Evolutionary conservation across 352 stramenopile genomes (phyloP), one percentile per base, ranked within the genome.

Genomic region (Pythium periplocum): DNA sequence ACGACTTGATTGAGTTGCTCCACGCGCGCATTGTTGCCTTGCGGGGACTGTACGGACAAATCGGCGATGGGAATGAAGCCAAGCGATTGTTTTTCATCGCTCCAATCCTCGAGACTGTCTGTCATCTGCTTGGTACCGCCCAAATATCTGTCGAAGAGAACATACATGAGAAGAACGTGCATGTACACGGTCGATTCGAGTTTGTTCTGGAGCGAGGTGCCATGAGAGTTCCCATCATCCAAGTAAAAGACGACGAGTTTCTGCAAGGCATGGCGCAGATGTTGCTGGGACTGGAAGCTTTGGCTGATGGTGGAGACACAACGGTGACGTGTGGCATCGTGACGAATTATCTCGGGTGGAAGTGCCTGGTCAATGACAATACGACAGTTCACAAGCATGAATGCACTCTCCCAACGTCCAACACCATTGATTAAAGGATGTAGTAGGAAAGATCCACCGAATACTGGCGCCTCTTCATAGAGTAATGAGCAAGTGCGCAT

Each of bases 151-250:
- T 66, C 30, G 53, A 61, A 54, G 59, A 66, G 44, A 31, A 51
- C 34, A 53, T 71, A 40, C 44, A n/a, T 40, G 59, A 54, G 11
- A 68, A 52, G 44, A 51, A 58, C 12, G 59, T 65, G 17, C 54
- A 36, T 11, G 26, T 62, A 37, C 39, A 68, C 32, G 54, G 50
- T 52, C 40, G 37, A 26, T 66, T 70, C 34, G 62, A 66, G 40
- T 67, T 67, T 49, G 58, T 67, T 35, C 48, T 70, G 12, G 56
- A 63, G 58, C 53, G 62, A 51, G 53, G 58, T 38, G 54, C 5
- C 7, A 71, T 59, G 47, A 47, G 45, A 26, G 45, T 71, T 46
- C 48, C 46, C 3, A 57, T 71, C 46, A 47, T 64, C 39, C 31
- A 56, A 46, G 59, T 41, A 32, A 64, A 64, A 61, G 42, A n/a